phyloP scores from a whole-genome alignment of 2,329 filamentous ascomycete species.

The Phyllosticta paracitricarpa region DNA sequence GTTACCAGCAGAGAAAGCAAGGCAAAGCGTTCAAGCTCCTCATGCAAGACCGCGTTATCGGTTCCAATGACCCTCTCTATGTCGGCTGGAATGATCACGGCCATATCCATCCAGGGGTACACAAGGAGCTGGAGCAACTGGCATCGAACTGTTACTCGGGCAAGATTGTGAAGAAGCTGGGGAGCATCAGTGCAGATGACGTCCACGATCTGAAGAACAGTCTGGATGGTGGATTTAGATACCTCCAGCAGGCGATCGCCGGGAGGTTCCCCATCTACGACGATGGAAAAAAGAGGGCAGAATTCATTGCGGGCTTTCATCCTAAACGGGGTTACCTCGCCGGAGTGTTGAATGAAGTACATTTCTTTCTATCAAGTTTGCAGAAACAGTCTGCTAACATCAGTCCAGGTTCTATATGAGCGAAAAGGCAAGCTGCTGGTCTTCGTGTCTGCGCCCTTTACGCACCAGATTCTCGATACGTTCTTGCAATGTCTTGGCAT shows the following conservation, averaged over 20 bases:
- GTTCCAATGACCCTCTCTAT: not conserved
- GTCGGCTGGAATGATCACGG: not conserved
- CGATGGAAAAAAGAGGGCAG: not conserved
- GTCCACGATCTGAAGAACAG: not conserved
- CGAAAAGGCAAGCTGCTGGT: not conserved
- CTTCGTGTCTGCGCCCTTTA: not conserved
- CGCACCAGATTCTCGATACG: not conserved
- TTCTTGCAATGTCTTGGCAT: not conserved
- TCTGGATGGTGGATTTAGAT: not conserved
- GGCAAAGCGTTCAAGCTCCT: not conserved
- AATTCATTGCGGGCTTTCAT: not conserved
- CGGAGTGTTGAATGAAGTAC: not conserved
- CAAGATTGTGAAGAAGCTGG: not conserved
- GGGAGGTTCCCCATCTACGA: not conserved
- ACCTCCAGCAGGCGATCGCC: not conserved
- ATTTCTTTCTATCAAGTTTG: not conserved
- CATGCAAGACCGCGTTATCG: not conserved
- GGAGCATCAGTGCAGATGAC: not conserved
- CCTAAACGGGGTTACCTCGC: not conserved
- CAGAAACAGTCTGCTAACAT: not conserved
- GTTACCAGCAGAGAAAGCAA: not conserved
- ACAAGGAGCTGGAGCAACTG: not conserved
- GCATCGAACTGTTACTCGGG: not conserved
- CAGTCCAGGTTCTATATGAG: not conserved
- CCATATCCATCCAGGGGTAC: not conserved